Conservation (phyloP, 768 basidiomycete genomes). For the Trametes punicea region DNA sequence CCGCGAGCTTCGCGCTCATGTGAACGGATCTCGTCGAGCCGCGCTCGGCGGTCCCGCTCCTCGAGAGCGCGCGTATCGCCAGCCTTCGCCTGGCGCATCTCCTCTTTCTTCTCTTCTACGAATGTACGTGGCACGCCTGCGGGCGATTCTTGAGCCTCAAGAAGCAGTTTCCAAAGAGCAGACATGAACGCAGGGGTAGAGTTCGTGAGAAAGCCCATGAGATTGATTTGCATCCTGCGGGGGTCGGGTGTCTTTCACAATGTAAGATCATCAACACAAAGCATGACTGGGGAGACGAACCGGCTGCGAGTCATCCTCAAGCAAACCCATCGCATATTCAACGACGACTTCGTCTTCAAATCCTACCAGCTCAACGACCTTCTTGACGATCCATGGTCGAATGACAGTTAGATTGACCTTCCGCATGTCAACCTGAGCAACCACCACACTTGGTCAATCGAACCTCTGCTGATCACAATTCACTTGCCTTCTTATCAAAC, state of each 20-base stretch:
- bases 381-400: constrained; percentile 93
- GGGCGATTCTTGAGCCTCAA: constrained; percentile 87
- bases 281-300: constrained; percentile 41
- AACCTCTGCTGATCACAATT: neutral
- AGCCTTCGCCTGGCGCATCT: constrained; percentile 71
- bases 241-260: constrained; percentile 76
- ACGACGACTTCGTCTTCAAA: constrained; percentile 97
- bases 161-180: constrained; percentile 84
- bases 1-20: constrained; percentile 49
- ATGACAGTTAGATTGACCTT: constrained; percentile 94
- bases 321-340: constrained; percentile 91
- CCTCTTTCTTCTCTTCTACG: constrained; percentile 89
- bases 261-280: neutral
- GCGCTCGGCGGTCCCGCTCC: constrained; percentile 65
- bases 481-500: constrained; percentile 80
- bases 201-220: constrained; percentile 89
- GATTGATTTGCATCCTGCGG: constrained; percentile 91
- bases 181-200: constrained; percentile 86
- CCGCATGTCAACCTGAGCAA: constrained; percentile 79
- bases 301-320: constrained; percentile 84
- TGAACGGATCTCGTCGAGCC: constrained; percentile 67
- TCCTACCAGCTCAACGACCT: constrained; percentile 84
- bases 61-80: constrained; percentile 63
- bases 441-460: neutral
- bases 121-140: constrained; percentile 89